A percentile compares a stretch with the other conserved stretches of the same genome.
Evolutionary conservation across 2,329 filamentous ascomycete genomes (phyloP).

Genomic region (Aspergillus pseudoviridinutans): DNA sequence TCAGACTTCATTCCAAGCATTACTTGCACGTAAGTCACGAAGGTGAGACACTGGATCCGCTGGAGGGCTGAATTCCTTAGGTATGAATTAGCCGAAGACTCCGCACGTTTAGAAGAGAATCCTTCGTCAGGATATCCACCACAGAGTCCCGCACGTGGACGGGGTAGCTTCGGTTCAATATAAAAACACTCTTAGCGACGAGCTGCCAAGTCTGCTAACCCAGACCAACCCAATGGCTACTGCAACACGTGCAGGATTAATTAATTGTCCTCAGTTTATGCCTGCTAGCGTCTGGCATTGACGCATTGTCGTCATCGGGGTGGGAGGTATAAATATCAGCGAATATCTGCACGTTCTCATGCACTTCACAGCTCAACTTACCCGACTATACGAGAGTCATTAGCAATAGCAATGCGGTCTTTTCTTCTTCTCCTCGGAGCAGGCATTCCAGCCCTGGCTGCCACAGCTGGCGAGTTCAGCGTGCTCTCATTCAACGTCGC

Average conservation of each 20-base stretch:
- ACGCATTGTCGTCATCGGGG: neutral
- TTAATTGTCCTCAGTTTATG: neutral
- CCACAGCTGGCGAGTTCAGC: slow-evolving; percentile 45
- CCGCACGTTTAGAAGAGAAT: too few species aligned
- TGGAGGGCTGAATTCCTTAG: too few species aligned
- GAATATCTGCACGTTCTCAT: neutral
- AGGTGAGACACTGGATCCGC: neutral
- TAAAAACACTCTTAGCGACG: neutral
- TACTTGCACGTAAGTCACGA: neutral
- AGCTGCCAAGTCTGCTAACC: neutral
- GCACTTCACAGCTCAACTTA: neutral
- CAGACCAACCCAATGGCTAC: neutral
- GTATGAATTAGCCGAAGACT: too few species aligned
- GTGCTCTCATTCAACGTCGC: slow-evolving; percentile 58
- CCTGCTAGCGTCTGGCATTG: neutral
- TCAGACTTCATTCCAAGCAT: too few species aligned
- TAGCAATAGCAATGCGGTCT: neutral
- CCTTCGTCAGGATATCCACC: neutral
- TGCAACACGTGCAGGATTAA: neutral
- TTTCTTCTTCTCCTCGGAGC: too few species aligned
- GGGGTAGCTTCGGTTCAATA: neutral
- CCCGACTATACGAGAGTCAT: neutral
- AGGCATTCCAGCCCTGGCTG: slow-evolving; percentile 7
- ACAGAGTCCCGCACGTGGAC: neutral
- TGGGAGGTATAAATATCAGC: neutral